Conservation (phyloP, 1,284 basidiomycete genomes). For the Puccinia novopanici region DNA sequence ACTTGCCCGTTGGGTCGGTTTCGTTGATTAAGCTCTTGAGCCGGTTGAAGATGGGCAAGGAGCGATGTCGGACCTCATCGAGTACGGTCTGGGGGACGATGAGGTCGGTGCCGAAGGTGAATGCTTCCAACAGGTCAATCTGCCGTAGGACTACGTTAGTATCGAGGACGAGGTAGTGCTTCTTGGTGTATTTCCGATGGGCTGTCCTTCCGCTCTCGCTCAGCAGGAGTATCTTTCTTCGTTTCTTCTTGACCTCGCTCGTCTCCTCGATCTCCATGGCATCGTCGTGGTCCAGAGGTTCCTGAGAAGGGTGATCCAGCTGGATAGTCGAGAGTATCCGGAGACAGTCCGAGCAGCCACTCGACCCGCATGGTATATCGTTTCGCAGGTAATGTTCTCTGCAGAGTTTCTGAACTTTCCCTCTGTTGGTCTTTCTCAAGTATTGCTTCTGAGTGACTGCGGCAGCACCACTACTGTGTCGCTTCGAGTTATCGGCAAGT, state of each 20-base stretch:
- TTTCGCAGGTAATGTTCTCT: constrained; percentile 89
- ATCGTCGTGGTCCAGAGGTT: neutral
- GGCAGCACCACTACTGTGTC: constrained; percentile 1
- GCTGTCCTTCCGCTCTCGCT: constrained; percentile 54
- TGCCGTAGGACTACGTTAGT: constrained; percentile 86
- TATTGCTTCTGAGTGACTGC: constrained; percentile 55
- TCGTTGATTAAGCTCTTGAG: constrained; percentile 76
- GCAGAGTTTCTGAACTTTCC: constrained; percentile 86
- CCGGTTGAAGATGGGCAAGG: constrained; percentile 87
- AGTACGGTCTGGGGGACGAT: constrained; percentile 92
- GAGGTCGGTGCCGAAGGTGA: constrained; percentile 64
- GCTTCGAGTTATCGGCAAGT: neutral
- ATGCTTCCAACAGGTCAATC: constrained; percentile 88
- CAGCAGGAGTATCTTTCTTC: constrained; percentile 54
- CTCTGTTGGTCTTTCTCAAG: constrained; percentile 76
- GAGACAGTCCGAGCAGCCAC: constrained; percentile 69
- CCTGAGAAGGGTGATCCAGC: constrained; percentile 55
- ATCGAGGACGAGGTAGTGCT: constrained; percentile 84
- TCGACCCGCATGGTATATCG: constrained; percentile 87
- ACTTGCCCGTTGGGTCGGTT: constrained; percentile 68
- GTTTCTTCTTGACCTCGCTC: constrained; percentile 64
- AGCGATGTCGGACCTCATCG: constrained; percentile 93
- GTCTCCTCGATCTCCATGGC: constrained; percentile 22
- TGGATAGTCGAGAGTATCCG: constrained; percentile 58
- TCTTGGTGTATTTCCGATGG: constrained; percentile 48